Conservation (phyloP, 2,329 filamentous ascomycete genomes). For the Neopestalotiopsis sp. region DNA sequence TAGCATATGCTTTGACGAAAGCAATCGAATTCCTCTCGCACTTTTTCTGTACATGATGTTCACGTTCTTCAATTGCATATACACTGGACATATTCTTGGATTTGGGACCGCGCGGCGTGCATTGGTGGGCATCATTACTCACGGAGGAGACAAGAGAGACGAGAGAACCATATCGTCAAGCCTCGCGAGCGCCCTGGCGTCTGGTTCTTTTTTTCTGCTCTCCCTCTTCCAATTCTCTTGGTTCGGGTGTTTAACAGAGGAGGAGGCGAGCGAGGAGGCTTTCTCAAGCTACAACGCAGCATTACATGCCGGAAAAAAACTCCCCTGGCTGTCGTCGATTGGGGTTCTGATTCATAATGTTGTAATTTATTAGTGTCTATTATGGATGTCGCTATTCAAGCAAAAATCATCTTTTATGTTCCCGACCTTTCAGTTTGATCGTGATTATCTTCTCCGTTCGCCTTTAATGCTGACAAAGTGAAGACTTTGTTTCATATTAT, state of each 20-base stretch:
- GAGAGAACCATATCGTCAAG: conserved; percentile 13
- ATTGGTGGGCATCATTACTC: background rate
- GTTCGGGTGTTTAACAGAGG: conserved; percentile 16
- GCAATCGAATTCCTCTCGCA: conserved; percentile 18
- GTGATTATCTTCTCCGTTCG: background rate
- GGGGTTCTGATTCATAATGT: conserved; percentile 47
- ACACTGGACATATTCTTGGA: conserved; percentile 15
- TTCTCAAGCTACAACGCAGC: conserved; percentile 17
- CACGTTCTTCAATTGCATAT: conserved; percentile 18
- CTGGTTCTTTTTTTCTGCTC: conserved; percentile 11
- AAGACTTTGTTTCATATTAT: too few species aligned
- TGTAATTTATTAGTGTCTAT: conserved; percentile 52
- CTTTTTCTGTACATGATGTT: conserved; percentile 19
- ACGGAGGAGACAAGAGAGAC: conserved; percentile 2
- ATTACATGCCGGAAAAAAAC: conserved; percentile 27
- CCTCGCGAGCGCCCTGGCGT: background rate
- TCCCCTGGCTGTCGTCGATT: conserved; percentile 30
- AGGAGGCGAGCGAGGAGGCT: conserved; percentile 20
- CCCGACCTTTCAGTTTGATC: background rate
- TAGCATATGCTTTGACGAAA: conserved; percentile 6
- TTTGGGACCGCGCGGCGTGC: conserved; percentile 9
- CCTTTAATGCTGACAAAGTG: too few species aligned
- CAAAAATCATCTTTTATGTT: background rate
- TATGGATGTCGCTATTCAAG: conserved; percentile 21
- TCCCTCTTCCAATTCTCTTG: conserved; percentile 12